Conservation (phyloP, 768 basidiomycete genomes). For the Mycena metata region DNA sequence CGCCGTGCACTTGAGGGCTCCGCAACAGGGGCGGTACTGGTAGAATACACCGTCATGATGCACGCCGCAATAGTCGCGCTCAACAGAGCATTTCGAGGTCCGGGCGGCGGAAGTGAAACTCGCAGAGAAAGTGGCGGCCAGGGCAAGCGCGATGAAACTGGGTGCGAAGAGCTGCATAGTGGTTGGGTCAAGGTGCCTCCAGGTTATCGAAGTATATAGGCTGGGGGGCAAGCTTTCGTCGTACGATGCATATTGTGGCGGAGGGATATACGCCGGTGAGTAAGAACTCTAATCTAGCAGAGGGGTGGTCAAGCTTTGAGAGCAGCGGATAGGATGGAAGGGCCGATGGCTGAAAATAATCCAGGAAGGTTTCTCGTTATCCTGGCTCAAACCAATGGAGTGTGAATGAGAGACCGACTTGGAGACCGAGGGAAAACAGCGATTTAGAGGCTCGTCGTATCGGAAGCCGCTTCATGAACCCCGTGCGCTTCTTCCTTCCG, state of each 20-base stretch:
- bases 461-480: no score
- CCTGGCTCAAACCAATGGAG: no score
- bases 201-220: background rate
- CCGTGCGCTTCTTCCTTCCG: no score
- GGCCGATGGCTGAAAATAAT: no score
- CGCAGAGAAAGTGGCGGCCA: background rate
- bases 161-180: conserved; percentile 2
- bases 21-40: conserved; percentile 11
- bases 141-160: background rate
- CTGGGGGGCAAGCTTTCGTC: background rate
- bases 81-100: background rate
- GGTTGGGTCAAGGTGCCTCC: background rate
- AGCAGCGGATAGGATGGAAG: no score
- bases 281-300: background rate
- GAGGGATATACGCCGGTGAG: background rate
- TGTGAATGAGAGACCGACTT: no score
- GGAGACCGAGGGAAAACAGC: no score
- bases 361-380: no score
- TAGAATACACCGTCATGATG: background rate
- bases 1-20: background rate
- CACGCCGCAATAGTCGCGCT: background rate
- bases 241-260: background rate
- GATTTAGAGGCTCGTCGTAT: no score
- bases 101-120: background rate
- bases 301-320: no score